Conservation (phyloP, 176 grass and related monocot species). For the Raddia guianensis region DNA sequence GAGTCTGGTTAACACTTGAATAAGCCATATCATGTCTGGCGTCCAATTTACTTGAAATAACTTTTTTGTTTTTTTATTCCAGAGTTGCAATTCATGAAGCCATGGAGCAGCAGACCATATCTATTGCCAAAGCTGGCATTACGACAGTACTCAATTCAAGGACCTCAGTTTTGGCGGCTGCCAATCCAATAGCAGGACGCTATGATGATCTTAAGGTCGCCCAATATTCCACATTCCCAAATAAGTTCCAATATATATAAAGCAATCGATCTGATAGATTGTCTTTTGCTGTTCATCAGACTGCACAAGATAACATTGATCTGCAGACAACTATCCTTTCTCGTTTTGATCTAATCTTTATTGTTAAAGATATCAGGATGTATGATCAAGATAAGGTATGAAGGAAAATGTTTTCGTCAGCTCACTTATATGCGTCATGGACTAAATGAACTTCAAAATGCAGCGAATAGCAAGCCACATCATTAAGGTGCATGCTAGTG, state of each 20-base stretch:
- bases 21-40: not conserved
- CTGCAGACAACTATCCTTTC: slow-evolving; percentile 98
- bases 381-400: slow-evolving; percentile 93
- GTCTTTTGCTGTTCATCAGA: slow-evolving; percentile 53
- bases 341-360: slow-evolving; percentile 96
- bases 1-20: not conserved
- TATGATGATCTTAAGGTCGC: slow-evolving; percentile 94
- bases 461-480: slow-evolving; percentile 89
- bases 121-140: slow-evolving; percentile 98
- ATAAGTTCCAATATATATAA: not conserved
- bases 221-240: not conserved
- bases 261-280: slow-evolving; percentile 10
- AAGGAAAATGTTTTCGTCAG: slow-evolving; percentile 12
- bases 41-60: not conserved
- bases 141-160: slow-evolving; percentile 96
- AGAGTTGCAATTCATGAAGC: slow-evolving; percentile 99
- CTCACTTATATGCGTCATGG: not conserved
- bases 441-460: slow-evolving; percentile 28
- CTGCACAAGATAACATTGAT: slow-evolving; percentile 95
- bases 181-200: slow-evolving; percentile 87
- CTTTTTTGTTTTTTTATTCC: slow-evolving; percentile 13
- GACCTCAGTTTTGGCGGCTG: slow-evolving; percentile 97
- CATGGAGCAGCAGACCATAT: slow-evolving; percentile 99
- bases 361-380: slow-evolving; percentile 94
- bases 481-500: slow-evolving; percentile 95